A percentile compares a stretch with the other conserved stretches of the same genome.
Evolutionary conservation across 768 basidiomycete genomes (phyloP).

Genomic region (Candolleomyces eurysporus): DNA sequence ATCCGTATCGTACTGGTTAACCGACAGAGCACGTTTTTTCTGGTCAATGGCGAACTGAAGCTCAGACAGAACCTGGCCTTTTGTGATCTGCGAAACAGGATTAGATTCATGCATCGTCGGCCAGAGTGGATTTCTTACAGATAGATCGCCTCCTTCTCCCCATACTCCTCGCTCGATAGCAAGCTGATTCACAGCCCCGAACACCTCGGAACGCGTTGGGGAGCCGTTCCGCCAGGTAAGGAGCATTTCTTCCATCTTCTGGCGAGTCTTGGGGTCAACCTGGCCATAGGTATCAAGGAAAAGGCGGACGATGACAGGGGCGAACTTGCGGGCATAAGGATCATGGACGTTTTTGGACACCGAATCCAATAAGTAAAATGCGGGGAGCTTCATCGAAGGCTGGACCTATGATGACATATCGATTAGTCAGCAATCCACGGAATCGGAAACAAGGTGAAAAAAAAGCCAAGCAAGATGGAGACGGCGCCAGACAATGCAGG

Average conservation of each 20-base stretch:
- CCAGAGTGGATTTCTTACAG: conserved; percentile 3
- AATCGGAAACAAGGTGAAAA: conserved; percentile 22
- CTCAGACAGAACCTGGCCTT: conserved; percentile 79
- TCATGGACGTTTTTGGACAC: conserved; percentile 96
- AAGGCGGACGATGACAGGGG: conserved; percentile 74
- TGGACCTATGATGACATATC: conserved; percentile 61
- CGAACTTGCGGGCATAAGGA: conserved; percentile 86
- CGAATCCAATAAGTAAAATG: conserved; percentile 94
- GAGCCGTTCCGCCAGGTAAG: conserved; percentile 91
- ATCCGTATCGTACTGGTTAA: conserved; percentile 69
- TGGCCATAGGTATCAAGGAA: conserved; percentile 86
- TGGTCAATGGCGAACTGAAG: conserved; percentile 79
- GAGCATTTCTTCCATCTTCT: conserved; percentile 98
- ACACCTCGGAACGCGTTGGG: conserved; percentile 77
- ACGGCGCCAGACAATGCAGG: conserved; percentile 18
- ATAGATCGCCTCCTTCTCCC: conserved; percentile 51
- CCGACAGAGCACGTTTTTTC: conserved; percentile 71
- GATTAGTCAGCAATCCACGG: conserved; percentile 73
- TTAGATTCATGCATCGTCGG: conserved; percentile 31
- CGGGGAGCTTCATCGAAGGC: conserved; percentile 86
- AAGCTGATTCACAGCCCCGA: conserved; percentile 75
- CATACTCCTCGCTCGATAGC: conserved; percentile 85
- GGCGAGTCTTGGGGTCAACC: conserved; percentile 80
- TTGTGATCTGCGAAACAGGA: conserved; percentile 47
- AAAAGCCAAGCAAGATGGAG: conserved; percentile 15